Percentiles rank a stretch among this genome's conserved stretches.
Evolutionary conservation across 495 filamentous ascomycete species (phyloP).

Genomic region (Talaromyces proteolyticus): DNA sequence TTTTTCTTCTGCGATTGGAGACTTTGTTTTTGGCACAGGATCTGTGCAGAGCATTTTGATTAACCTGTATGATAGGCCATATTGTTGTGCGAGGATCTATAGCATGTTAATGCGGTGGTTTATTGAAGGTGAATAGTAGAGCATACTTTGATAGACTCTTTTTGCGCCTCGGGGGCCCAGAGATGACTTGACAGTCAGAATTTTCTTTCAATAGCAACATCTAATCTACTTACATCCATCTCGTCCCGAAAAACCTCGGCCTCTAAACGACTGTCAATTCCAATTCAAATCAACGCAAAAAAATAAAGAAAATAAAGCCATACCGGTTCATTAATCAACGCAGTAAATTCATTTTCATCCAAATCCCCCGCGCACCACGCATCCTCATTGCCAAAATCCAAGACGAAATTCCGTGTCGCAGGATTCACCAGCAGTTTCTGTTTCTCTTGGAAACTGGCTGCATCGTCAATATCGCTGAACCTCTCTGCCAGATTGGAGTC

Average conservation of each 20-base stretch:
- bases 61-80: constrained; percentile 63
- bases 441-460: constrained; percentile 33
- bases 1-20: constrained; percentile 9
- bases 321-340: constrained; percentile 27
- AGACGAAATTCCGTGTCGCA: constrained; percentile 55
- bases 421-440: constrained; percentile 26
- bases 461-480: constrained; percentile 53
- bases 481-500: constrained; percentile 15
- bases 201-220: not conserved
- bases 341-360: constrained; percentile 32
- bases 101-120: not conserved
- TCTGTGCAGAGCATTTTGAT: constrained; percentile 59
- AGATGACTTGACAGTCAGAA: constrained; percentile 48
- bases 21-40: constrained; percentile 25
- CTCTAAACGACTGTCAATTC: constrained; percentile 15
- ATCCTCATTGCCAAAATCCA: constrained; percentile 63
- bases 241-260: constrained; percentile 36
- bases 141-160: constrained; percentile 41
- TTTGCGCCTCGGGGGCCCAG: constrained; percentile 63
- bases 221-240: constrained; percentile 65
- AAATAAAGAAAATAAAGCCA: constrained; percentile 1
- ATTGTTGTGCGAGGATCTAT: constrained; percentile 44
- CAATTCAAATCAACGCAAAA: not conserved
- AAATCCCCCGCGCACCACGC: constrained; percentile 60
- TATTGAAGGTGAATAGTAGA: not conserved